Conservation (phyloP, 192 early-diverging fungal genomes). For the Backusella westeae region DNA sequence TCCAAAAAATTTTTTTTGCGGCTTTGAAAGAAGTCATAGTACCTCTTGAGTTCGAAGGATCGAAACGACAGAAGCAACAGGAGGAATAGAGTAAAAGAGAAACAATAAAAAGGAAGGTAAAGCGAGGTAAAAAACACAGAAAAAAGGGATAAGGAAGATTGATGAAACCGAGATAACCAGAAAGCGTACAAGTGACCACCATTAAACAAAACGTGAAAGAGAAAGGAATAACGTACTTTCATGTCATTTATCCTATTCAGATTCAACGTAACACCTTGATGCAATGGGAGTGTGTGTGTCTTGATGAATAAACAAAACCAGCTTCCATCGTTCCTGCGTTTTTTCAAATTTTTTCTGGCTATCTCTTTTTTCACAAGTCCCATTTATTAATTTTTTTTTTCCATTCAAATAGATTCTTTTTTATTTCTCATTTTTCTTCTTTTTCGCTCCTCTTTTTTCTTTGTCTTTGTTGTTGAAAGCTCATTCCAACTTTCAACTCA, state of each 20-base stretch:
- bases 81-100: neutral
- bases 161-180: neutral
- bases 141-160: neutral
- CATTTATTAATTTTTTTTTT: slow-evolving; percentile 8
- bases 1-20: neutral
- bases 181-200: neutral
- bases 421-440: neutral
- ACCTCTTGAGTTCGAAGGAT: neutral
- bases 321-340: neutral
- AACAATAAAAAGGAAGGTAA: neutral
- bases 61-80: neutral
- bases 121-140: neutral
- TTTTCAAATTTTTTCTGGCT: slow-evolving; percentile 3
- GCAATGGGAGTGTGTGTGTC: neutral
- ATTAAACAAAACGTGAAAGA: neutral
- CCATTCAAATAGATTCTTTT: neutral
- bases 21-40: neutral
- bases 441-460: neutral
- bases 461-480: slow-evolving; percentile 7
- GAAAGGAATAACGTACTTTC: neutral
- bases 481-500: neutral
- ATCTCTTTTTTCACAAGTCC: slow-evolving; percentile 16
- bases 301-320: neutral
- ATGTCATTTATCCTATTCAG: slow-evolving; percentile 13
- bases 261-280: neutral